These are phyloP conservation scores for Daldinia concentrica DNA, from an alignment of 495 filamentous ascomycete species.

Conservation along the genomic window DNA sequence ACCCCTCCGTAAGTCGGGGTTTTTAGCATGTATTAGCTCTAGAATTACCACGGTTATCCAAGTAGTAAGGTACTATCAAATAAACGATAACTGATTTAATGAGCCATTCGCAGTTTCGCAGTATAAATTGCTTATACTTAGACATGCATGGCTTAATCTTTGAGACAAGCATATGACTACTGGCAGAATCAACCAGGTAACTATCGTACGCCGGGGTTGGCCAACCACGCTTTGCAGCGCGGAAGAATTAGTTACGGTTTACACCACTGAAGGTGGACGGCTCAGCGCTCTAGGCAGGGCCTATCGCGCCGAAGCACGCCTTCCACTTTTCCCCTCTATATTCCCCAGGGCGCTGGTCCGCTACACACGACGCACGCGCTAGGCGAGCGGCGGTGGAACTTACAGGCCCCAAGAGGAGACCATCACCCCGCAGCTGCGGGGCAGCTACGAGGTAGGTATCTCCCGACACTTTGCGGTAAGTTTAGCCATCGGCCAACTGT, in stretches of 20 bases:
- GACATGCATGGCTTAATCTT: slow-evolving; percentile 16
- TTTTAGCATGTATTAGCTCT: slow-evolving; percentile 16
- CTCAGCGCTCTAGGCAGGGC: not conserved
- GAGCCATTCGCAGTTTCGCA: slow-evolving; percentile 14
- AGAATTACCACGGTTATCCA: slow-evolving; percentile 16
- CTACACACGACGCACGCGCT: not conserved
- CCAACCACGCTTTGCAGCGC: not conserved
- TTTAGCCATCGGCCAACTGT: slow-evolving; percentile 4
- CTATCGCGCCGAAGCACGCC: slow-evolving; percentile 1
- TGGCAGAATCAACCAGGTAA: slow-evolving; percentile 14
- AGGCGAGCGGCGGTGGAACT: not conserved
- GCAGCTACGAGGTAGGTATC: not conserved
- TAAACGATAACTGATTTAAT: slow-evolving; percentile 16
- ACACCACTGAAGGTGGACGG: slow-evolving; percentile 4
- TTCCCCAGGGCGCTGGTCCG: slow-evolving; percentile 8
- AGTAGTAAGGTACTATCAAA: slow-evolving; percentile 15
- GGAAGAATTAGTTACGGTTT: slow-evolving; percentile 7
- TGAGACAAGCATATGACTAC: slow-evolving; percentile 15
- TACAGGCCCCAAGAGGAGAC: slow-evolving; percentile 9
- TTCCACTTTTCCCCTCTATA: slow-evolving; percentile 9
- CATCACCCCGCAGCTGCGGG: not conserved
- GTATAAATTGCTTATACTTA: slow-evolving; percentile 15
- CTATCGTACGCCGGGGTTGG: slow-evolving; percentile 7
- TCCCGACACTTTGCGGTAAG: too few relatives aligned
- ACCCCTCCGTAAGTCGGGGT: slow-evolving; percentile 5